phyloP scores from a whole-genome alignment of 176 grass and related monocot genomes.

The Ananas comosus region DNA sequence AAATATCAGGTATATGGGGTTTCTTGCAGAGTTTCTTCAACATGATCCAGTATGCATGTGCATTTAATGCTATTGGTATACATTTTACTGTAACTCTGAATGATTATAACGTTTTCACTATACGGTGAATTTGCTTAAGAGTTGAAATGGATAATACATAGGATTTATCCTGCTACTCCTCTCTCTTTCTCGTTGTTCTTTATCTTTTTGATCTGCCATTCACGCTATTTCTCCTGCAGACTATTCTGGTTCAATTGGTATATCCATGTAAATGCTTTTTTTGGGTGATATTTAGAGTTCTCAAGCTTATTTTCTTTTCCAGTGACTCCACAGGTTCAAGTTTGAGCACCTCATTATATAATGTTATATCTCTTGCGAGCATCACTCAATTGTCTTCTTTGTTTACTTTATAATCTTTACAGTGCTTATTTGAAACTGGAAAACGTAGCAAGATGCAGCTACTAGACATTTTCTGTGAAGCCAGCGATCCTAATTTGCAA shows the following conservation, averaged over 20 bases:
- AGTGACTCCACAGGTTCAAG: neutral
- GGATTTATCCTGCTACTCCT: no score
- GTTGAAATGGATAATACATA: no score
- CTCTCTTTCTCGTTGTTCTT: no score
- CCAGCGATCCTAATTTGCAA: slow-evolving; percentile 34
- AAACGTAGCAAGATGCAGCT: slow-evolving; percentile 58
- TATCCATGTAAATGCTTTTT: no score
- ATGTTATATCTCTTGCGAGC: neutral
- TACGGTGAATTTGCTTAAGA: no score
- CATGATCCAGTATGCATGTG: no score
- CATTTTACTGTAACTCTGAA: no score
- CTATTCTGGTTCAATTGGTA: no score
- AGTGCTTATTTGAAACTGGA: slow-evolving; percentile 90
- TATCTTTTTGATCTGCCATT: no score
- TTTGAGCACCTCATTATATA: neutral
- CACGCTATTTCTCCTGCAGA: no score
- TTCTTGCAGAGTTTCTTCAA: neutral
- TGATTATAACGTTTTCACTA: no score
- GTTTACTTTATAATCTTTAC: slow-evolving; percentile 17
- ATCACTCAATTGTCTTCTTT: slow-evolving; percentile 1
- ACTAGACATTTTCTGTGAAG: slow-evolving; percentile 84
- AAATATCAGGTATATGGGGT: neutral
- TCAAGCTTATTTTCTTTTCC: neutral
- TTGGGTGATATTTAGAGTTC: neutral
- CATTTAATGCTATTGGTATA: no score